Conservation (phyloP, 2,329 filamentous ascomycete species). For the Pseudogymnoascus sp. region DNA sequence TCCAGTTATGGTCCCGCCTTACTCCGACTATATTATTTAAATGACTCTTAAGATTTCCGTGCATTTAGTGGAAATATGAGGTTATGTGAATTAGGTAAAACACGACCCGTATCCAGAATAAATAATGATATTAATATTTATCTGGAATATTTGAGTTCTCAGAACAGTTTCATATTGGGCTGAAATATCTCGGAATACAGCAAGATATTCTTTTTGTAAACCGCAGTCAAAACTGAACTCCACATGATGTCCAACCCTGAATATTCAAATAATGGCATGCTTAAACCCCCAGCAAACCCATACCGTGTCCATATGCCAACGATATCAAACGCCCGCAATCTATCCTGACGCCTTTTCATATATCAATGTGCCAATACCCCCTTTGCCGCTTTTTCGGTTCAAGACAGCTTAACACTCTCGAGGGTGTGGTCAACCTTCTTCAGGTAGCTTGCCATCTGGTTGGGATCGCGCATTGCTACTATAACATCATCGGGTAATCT, state of each 20-base stretch:
- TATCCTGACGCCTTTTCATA: neutral
- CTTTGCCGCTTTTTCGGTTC: neutral
- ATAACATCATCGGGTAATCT: slow-evolving; percentile 63
- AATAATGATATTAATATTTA: neutral
- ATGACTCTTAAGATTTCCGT: neutral
- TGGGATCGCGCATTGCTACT: slow-evolving; percentile 70
- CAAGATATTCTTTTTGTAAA: neutral
- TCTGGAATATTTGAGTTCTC: neutral
- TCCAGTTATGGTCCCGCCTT: neutral
- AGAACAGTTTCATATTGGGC: neutral
- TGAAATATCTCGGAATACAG: neutral
- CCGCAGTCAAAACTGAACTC: neutral
- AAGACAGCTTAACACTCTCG: slow-evolving; percentile 37
- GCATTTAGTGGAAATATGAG: neutral
- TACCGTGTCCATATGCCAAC: neutral
- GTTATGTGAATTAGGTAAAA: neutral
- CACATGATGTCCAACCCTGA: neutral
- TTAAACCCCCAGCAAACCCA: neutral
- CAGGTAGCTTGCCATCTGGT: slow-evolving; percentile 62
- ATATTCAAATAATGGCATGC: neutral
- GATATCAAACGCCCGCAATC: neutral
- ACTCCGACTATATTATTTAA: neutral
- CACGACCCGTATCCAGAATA: neutral
- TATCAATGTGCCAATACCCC: neutral
- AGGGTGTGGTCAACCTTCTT: slow-evolving; percentile 61